Evolutionary conservation across 306 rosid species (phyloP).

Genomic region (Ochetophila trinervis): DNA sequence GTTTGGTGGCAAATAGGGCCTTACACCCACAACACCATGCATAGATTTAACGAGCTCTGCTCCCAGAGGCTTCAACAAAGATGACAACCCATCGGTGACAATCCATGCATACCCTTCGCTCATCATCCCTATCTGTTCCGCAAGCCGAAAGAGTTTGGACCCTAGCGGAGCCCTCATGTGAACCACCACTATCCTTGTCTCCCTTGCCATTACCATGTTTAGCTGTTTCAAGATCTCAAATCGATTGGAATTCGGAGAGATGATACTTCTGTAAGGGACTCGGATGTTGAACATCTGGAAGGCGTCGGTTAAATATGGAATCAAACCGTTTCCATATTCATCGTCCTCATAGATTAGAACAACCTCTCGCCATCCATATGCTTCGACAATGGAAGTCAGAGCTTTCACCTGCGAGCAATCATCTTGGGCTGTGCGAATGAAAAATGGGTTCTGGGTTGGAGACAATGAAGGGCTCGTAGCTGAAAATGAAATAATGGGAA

Average conservation of each 20-base stretch:
- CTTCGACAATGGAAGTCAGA: slow-evolving; percentile 23
- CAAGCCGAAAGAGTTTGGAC: slow-evolving; percentile 22
- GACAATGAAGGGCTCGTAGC: slow-evolving; percentile 19
- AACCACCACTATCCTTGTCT: slow-evolving; percentile 29
- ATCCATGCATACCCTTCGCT: slow-evolving; percentile 30
- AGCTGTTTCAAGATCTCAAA: slow-evolving; percentile 16
- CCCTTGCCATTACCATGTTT: neutral
- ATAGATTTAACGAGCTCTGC: slow-evolving; percentile 18
- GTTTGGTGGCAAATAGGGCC: slow-evolving; percentile 13
- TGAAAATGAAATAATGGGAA: slow-evolving; percentile 26
- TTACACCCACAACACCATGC: slow-evolving; percentile 48
- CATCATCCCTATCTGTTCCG: slow-evolving; percentile 28
- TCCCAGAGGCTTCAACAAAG: slow-evolving; percentile 9
- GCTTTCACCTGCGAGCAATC: slow-evolving; percentile 27
- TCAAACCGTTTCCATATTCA: slow-evolving; percentile 36
- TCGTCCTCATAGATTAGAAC: slow-evolving; percentile 39
- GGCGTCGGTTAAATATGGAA: slow-evolving; percentile 31
- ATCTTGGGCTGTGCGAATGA: slow-evolving; percentile 13
- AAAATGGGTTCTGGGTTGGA: slow-evolving; percentile 13
- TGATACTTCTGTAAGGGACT: slow-evolving; percentile 19
- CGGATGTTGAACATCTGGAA: slow-evolving; percentile 16
- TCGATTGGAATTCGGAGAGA: slow-evolving; percentile 15
- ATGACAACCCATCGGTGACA: slow-evolving; percentile 24
- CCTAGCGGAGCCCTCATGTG: slow-evolving; percentile 33
- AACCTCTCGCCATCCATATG: slow-evolving; percentile 35